Conservation (phyloP, 345 rosid genomes). For the Syzygium aromaticum region DNA sequence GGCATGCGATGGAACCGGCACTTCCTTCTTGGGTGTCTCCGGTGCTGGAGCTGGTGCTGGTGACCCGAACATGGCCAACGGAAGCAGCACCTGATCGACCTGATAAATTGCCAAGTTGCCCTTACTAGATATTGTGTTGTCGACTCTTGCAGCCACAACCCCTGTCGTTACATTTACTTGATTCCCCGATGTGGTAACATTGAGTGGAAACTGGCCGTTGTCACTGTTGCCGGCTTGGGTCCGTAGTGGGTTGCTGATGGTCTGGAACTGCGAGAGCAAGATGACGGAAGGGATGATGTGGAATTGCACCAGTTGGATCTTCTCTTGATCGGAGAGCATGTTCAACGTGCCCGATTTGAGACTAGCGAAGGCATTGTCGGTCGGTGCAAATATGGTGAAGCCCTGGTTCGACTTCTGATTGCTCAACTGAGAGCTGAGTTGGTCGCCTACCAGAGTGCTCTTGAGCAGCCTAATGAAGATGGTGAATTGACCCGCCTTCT, state of each 20-base stretch:
- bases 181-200: constrained; percentile 71
- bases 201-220: constrained; percentile 50
- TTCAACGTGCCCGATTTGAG: constrained; percentile 68
- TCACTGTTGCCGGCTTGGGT: constrained; percentile 74
- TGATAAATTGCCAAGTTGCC: constrained; percentile 65
- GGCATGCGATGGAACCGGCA: constrained; percentile 1
- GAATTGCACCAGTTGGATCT: constrained; percentile 72
- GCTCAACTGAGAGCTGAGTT: constrained; percentile 68
- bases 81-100: constrained; percentile 70
- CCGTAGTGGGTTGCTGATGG: constrained; percentile 81
- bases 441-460: constrained; percentile 56
- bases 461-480: constrained; percentile 49
- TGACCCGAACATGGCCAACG: constrained; percentile 56
- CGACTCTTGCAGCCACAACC: constrained; percentile 51
- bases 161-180: constrained; percentile 78
- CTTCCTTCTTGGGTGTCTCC: constrained; percentile 31
- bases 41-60: constrained; percentile 61
- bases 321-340: constrained; percentile 55
- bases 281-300: constrained; percentile 61
- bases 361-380: constrained; percentile 59
- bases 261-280: constrained; percentile 67
- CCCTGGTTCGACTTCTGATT: constrained; percentile 51
- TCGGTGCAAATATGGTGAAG: constrained; percentile 69
- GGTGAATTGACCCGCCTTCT: constrained; percentile 75
- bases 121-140: constrained; percentile 49